Percentiles rank a stretch among this genome's conserved stretches.
These are phyloP conservation scores for Ophiosphaerella narmari DNA, from an alignment of 2,329 filamentous ascomycete genomes.

Conservation along the genomic window DNA sequence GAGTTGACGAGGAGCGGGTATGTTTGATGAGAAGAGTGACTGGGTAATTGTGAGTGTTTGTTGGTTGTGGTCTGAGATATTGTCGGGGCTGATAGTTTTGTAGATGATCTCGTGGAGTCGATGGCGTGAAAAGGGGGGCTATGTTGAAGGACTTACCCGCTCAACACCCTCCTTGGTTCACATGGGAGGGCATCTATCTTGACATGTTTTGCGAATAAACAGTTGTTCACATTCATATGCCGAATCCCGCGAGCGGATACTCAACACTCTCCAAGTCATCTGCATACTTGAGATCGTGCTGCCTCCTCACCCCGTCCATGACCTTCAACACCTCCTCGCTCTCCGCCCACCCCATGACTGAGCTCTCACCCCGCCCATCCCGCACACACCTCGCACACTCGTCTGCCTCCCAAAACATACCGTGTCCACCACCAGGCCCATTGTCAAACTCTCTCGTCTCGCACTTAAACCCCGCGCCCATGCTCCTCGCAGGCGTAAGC, in stretches of 20 bases:
- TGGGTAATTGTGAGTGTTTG: too few relatives aligned
- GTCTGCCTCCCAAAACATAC: slow-evolving; percentile 88
- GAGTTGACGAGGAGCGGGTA: neutral
- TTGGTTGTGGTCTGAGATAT: too few relatives aligned
- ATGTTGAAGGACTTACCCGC: too few relatives aligned
- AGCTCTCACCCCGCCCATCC: slow-evolving; percentile 71
- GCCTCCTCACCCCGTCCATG: slow-evolving; percentile 69
- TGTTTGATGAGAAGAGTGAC: too few relatives aligned
- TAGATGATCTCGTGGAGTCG: too few relatives aligned
- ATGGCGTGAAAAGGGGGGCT: too few relatives aligned
- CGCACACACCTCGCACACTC: slow-evolving; percentile 77
- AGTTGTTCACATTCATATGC: slow-evolving; percentile 12
- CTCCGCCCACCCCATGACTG: slow-evolving; percentile 66
- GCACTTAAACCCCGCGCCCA: slow-evolving; percentile 7
- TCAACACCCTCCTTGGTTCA: too few relatives aligned
- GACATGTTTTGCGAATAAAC: too few relatives aligned
- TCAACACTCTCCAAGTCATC: slow-evolving; percentile 63
- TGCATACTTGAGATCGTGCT: slow-evolving; percentile 65
- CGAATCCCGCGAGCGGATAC: slow-evolving; percentile 29
- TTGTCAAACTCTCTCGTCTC: slow-evolving; percentile 49
- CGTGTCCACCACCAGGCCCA: slow-evolving; percentile 63
- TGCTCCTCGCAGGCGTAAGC: slow-evolving; percentile 56
- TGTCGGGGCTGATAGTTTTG: too few relatives aligned
- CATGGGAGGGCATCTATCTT: too few relatives aligned
- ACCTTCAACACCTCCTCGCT: slow-evolving; percentile 81